Percentiles rank a stretch among this genome's conserved stretches.
phyloP scores from a whole-genome alignment of 768 basidiomycete genomes.

The Hydnomerulius pinastri region DNA sequence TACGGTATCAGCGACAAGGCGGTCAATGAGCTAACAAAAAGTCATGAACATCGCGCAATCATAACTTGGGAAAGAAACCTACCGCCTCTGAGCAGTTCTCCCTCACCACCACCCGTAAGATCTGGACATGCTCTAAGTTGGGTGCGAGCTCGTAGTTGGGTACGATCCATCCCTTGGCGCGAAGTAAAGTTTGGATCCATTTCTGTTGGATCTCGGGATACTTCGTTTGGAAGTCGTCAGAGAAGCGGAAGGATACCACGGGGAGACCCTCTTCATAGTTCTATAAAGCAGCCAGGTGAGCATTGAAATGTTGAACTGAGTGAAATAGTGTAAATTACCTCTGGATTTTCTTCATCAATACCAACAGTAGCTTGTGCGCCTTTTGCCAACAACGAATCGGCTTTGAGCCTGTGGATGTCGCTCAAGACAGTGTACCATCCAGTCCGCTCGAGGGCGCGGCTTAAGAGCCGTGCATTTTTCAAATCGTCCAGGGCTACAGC shows the following conservation, averaged over 20 bases:
- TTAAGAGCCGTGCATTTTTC: constrained; percentile 65
- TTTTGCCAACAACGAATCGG: constrained; percentile 14
- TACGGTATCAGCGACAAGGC: constrained; percentile 70
- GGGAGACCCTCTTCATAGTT: constrained; percentile 52
- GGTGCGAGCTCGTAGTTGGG: constrained; percentile 65
- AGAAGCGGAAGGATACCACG: constrained; percentile 57
- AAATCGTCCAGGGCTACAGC: constrained; percentile 48
- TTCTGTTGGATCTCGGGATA: constrained; percentile 59
- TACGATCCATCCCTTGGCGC: constrained; percentile 57
- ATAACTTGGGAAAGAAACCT: constrained; percentile 26
- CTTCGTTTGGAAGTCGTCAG: constrained; percentile 50
- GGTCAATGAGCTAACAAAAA: constrained; percentile 52
- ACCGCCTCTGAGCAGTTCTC: constrained; percentile 56
- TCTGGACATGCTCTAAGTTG: constrained; percentile 49
- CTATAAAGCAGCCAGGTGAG: constrained; percentile 16
- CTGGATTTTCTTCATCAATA: constrained; percentile 54
- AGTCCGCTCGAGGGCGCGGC: constrained; percentile 59
- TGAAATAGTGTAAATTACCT: constrained; percentile 41
- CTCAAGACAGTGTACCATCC: constrained; percentile 54
- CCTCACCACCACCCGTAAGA: constrained; percentile 62
- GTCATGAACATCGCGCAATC: constrained; percentile 28
- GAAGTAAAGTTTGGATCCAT: constrained; percentile 54
- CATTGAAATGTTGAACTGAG: constrained; percentile 26
- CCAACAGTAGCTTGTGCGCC: constrained; percentile 35
- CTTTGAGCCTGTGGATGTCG: constrained; percentile 52